Evolutionary conservation across 2,329 filamentous ascomycete species (phyloP), one percentile per base, ranked within the genome.

Genomic region (Nemania diffusa): DNA sequence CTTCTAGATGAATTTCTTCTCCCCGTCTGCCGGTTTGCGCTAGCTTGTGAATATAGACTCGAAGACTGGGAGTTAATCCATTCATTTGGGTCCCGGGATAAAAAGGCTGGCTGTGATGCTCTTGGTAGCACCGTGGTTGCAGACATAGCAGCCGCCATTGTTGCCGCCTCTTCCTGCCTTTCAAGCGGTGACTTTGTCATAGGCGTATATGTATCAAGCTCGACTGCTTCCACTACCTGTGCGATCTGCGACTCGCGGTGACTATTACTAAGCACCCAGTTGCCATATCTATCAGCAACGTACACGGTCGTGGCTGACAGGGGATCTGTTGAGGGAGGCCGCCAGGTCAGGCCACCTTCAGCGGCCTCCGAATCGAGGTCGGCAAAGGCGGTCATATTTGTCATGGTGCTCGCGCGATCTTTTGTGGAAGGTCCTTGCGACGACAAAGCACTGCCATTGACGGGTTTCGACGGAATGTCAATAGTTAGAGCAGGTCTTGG

Each of bases 271-370:
- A 86, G 78, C 17, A 85, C 80, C 85, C 85, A 87, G 72, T 87
- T 87, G 0, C 85, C 84, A 69, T 80, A 79, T 73, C 80, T 83
- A 72, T 88, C 85, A 37, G 84, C 81, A 53, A 86, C 80, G 69
- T 86, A 87, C 51, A 82, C 81, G 0, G 82, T 81, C 2, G 81
- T 79, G 0, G 82, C 82, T 1, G 83, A 83, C 46, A 79, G 77
- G 1, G 84, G 82, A 22, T 81, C 82, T 1, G 78, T 78, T 2
- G 82, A 80, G 0, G 84, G 84, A 5, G 83, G 84, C 13, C 83
- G 79, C 85, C 85, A 87, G 52, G 86, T 81, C 62, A 83, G 81
- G n/a, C 74, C 76, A 1, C 75, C 76, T 69, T 81, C 72, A 57
- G 79, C 53, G 73, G 73, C 74, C 53, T 76, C 76, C 8, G 71